These are phyloP conservation scores for Yamagishiella unicocca DNA, from an alignment of 139 green algal genomes.

Conservation along the genomic window DNA sequence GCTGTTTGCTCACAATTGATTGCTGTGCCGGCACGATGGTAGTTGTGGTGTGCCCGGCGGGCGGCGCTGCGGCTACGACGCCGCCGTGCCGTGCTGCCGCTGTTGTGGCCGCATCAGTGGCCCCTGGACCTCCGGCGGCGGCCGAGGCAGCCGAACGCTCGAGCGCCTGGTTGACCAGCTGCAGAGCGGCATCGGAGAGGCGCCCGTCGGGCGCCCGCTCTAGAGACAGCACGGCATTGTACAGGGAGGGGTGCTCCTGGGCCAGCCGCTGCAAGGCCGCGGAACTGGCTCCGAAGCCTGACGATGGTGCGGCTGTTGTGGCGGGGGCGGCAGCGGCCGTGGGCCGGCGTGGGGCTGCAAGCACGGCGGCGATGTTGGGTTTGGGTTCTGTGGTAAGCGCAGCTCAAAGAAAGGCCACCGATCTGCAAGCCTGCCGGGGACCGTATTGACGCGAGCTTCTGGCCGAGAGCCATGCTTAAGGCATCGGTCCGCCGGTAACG, in stretches of 20 bases:
- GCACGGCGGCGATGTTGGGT: no score
- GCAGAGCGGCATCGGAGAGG: background rate
- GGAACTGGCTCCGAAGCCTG: background rate
- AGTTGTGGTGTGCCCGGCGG: conserved; percentile 3
- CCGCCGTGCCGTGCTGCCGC: no score
- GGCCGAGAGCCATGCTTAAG: no score
- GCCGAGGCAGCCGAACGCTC: background rate
- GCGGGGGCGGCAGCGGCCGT: background rate
- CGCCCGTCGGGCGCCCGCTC: conserved; percentile 4
- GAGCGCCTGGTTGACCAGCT: background rate
- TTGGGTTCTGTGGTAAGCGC: no score
- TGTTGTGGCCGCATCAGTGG: background rate
- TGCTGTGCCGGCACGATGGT: conserved; percentile 9
- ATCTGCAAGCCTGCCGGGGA: no score
- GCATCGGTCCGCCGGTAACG: no score
- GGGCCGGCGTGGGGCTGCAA: no score
- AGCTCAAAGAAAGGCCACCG: no score
- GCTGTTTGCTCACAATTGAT: background rate
- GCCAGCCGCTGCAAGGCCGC: conserved; percentile 16
- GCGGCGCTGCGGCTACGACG: background rate
- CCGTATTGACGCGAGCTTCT: no score
- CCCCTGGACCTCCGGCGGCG: background rate
- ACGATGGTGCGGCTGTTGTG: background rate
- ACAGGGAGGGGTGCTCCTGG: conserved; percentile 2
- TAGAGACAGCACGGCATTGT: conserved; percentile 7